Conservation (phyloP, 441 rosid genomes). For the Melastoma candidum region DNA sequence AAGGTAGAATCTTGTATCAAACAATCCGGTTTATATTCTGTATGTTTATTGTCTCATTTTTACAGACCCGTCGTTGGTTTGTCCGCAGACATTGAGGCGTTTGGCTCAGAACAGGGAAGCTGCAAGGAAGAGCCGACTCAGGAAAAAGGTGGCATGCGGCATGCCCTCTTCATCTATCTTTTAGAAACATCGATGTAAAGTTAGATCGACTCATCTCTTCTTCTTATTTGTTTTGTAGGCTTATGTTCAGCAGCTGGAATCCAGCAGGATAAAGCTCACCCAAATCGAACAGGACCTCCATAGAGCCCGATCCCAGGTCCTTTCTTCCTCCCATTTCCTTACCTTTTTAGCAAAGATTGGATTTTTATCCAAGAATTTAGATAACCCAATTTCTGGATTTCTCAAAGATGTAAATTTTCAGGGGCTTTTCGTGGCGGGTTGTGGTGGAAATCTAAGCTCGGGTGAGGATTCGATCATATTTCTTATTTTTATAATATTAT, state of each 20-base stretch:
- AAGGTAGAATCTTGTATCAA: slow-evolving; percentile 36
- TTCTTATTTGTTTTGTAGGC: slow-evolving; percentile 26
- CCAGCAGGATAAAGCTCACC: slow-evolving; percentile 55
- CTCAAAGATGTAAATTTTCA: slow-evolving; percentile 3
- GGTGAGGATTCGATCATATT: slow-evolving; percentile 34
- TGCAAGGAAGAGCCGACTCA: slow-evolving; percentile 68
- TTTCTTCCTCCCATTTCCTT: not conserved
- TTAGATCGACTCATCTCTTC: too few species aligned
- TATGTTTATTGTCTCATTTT: too few species aligned
- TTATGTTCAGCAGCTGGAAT: slow-evolving; percentile 66
- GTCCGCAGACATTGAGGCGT: slow-evolving; percentile 55
- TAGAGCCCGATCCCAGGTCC: slow-evolving; percentile 65
- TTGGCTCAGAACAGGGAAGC: slow-evolving; percentile 84
- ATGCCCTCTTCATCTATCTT: too few species aligned
- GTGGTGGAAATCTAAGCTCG: slow-evolving; percentile 63
- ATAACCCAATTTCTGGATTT: not conserved
- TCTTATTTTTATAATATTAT: not conserved
- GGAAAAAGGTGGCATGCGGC: slow-evolving; percentile 42
- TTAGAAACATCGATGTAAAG: too few species aligned
- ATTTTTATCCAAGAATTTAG: too few species aligned
- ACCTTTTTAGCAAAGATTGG: too few species aligned
- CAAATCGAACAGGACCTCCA: slow-evolving; percentile 75
- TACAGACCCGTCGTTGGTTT: too few species aligned
- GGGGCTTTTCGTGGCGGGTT: slow-evolving; percentile 59
- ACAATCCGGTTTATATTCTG: too few species aligned